A percentile compares a stretch with the other conserved stretches of the same genome.
phyloP scores from a whole-genome alignment of 2,329 filamentous ascomycete species.

The Colletotrichum lini region DNA sequence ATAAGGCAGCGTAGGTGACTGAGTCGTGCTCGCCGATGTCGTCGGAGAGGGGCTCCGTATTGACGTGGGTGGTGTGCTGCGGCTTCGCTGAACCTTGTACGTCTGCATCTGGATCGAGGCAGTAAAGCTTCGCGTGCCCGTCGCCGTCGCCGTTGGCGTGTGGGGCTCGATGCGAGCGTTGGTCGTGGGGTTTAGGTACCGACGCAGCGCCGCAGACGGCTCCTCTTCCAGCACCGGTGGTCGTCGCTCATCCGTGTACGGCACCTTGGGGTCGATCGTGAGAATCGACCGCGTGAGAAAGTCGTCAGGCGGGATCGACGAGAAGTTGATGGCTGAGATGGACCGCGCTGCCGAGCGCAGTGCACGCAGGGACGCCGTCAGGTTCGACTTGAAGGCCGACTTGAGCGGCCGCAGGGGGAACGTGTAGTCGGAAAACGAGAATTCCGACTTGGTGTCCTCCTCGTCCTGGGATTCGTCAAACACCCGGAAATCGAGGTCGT shows the following conservation, averaged over 20 bases:
- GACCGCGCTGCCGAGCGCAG: conserved; percentile 75
- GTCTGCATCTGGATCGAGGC: conserved; percentile 82
- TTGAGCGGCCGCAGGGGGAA: conserved; percentile 65
- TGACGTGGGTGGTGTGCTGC: conserved; percentile 52
- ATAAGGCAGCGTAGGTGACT: conserved; percentile 46
- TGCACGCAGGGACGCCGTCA: conserved; percentile 76
- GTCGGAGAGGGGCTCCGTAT: conserved; percentile 52
- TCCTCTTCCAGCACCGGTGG: conserved; percentile 74
- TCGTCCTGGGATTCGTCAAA: conserved; percentile 47
- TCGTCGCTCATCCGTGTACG: conserved; percentile 77
- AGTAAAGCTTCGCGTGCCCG: conserved; percentile 63
- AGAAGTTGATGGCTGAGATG: conserved; percentile 73
- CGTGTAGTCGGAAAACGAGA: conserved; percentile 49
- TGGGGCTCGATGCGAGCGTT: conserved; percentile 61
- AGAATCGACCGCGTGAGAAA: conserved; percentile 78
- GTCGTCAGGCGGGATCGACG: conserved; percentile 76
- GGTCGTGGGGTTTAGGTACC: conserved; percentile 77
- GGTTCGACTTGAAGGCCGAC: conserved; percentile 77
- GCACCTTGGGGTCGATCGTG: conserved; percentile 75
- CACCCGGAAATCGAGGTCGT: conserved; percentile 58
- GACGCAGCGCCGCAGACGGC: conserved; percentile 75
- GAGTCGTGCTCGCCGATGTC: conserved; percentile 49
- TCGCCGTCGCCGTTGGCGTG: conserved; percentile 46
- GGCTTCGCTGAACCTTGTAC: conserved; percentile 72
- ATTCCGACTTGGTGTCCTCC: conserved; percentile 52